Conservation (phyloP, 2,329 filamentous ascomycete species). For the Neofusicoccum ribis region DNA sequence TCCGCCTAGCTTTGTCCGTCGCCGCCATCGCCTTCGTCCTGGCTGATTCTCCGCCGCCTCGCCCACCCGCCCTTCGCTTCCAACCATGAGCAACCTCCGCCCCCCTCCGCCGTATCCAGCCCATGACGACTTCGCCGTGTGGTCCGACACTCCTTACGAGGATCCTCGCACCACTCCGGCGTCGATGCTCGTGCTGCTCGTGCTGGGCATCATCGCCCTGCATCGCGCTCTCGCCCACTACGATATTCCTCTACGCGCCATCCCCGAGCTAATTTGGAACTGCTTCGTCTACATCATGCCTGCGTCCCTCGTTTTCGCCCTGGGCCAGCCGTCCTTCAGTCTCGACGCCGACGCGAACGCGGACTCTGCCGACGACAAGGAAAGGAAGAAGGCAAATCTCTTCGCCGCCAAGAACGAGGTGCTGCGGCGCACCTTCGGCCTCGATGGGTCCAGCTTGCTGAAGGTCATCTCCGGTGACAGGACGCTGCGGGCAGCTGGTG, state of each 20-base stretch:
- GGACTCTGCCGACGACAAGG: constrained; percentile 20
- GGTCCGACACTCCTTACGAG: neutral
- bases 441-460: constrained; percentile 40
- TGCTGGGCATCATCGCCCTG: constrained; percentile 10
- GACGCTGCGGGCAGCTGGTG: constrained; percentile 31
- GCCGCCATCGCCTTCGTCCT: constrained; percentile 10
- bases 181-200: constrained; percentile 15
- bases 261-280: constrained; percentile 61
- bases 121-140: constrained; percentile 14
- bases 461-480: constrained; percentile 40
- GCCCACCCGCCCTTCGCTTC: neutral
- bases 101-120: neutral
- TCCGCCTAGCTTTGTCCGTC: neutral
- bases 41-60: constrained; percentile 5
- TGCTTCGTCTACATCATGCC: constrained; percentile 59
- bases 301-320: constrained; percentile 55
- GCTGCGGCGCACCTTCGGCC: constrained; percentile 37
- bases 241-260: constrained; percentile 28
- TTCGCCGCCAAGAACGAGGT: constrained; percentile 39
- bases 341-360: constrained; percentile 9
- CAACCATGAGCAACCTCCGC: constrained; percentile 15
- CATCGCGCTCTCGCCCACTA: constrained; percentile 31
- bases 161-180: constrained; percentile 6
- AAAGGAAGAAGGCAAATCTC: constrained; percentile 20
- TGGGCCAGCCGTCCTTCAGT: constrained; percentile 44